Conservation (phyloP, 345 rosid species). For the Citrus inodora region DNA sequence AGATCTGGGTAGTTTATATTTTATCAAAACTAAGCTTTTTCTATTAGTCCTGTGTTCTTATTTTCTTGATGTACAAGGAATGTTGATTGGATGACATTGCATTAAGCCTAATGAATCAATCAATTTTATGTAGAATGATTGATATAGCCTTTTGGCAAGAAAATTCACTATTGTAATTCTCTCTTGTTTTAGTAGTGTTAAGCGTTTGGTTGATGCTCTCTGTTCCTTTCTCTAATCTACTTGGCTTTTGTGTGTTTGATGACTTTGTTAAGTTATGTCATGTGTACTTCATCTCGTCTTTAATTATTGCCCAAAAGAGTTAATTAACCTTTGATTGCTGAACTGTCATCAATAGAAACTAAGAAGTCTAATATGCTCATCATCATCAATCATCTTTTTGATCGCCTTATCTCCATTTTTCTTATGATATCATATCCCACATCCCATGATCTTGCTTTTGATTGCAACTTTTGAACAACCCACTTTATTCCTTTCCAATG, state of each 20-base stretch:
- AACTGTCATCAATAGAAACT: slow-evolving; percentile 21
- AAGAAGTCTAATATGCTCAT: slow-evolving; percentile 14
- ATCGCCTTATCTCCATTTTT: neutral
- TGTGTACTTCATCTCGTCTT: slow-evolving; percentile 23
- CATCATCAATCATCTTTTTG: neutral
- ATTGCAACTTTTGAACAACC: slow-evolving; percentile 38
- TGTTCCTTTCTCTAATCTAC: neutral
- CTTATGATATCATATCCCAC: neutral
- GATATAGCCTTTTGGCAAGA: slow-evolving; percentile 18
- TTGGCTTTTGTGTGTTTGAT: neutral
- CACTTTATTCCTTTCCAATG: slow-evolving; percentile 44
- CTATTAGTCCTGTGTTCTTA: slow-evolving; percentile 21
- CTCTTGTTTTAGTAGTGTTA: neutral
- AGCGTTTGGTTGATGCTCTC: neutral
- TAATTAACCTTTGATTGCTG: slow-evolving; percentile 8
- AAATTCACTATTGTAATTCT: slow-evolving; percentile 19
- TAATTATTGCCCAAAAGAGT: slow-evolving; percentile 24
- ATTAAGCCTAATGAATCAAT: neutral
- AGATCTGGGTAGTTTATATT: slow-evolving; percentile 50
- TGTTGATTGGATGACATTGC: slow-evolving; percentile 2
- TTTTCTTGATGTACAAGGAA: slow-evolving; percentile 25
- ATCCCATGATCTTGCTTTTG: slow-evolving; percentile 31
- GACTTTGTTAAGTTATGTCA: slow-evolving; percentile 14
- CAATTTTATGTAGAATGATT: slow-evolving; percentile 9
- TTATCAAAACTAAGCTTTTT: slow-evolving; percentile 3